Evolutionary conservation across 75 land plant genomes (phyloP).

Genomic region (Pseudotsuga menziesii): DNA sequence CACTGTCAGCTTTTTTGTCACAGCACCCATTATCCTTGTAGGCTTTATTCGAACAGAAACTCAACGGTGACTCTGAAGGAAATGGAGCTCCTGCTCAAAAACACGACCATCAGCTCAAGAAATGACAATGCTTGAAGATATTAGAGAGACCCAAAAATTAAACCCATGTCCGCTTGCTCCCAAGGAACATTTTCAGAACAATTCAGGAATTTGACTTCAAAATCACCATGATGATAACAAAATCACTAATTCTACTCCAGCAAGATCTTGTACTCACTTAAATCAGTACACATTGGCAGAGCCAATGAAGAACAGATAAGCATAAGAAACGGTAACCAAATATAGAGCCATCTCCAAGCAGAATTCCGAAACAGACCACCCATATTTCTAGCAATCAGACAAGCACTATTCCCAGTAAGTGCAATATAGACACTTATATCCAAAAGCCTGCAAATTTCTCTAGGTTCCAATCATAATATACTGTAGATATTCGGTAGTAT

Average conservation of each 20-base stretch:
- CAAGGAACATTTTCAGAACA: not conserved
- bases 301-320: not conserved
- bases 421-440: too few relatives aligned
- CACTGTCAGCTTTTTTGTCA: not conserved
- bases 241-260: not conserved
- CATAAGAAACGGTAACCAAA: not conserved
- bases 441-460: too few relatives aligned
- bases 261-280: not conserved
- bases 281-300: not conserved
- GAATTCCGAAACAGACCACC: not conserved
- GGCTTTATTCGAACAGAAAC: not conserved
- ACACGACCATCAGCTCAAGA: not conserved
- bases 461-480: too few relatives aligned
- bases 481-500: too few relatives aligned
- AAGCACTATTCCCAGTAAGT: too few relatives aligned
- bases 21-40: not conserved
- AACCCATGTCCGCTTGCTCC: not conserved
- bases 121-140: not conserved
- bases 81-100: constrained; percentile 2
- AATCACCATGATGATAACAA: not conserved
- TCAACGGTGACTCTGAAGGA: not conserved
- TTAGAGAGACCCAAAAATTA: not conserved
- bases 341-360: not conserved
- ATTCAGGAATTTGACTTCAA: not conserved
- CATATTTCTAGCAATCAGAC: not conserved